Evolutionary conservation across 2,329 filamentous ascomycete species (phyloP).

Genomic region (Bertia moriformis): DNA sequence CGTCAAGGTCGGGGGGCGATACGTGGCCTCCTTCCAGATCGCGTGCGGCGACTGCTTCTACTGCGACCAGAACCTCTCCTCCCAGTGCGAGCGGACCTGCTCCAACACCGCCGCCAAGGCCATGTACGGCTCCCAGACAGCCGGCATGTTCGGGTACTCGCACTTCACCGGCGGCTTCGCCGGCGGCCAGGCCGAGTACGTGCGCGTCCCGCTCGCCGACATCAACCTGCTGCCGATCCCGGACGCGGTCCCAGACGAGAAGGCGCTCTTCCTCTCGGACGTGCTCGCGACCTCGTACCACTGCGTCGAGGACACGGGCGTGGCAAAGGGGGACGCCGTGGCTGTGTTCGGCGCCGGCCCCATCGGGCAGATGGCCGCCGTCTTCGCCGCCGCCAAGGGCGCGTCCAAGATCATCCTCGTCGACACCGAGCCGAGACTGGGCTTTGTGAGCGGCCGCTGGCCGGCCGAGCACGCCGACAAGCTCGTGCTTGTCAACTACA

Average conservation of each 20-base stretch:
- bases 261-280: conserved; percentile 63
- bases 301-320: conserved; percentile 39
- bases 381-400: conserved; percentile 43
- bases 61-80: conserved; percentile 65
- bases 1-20: conserved; percentile 46
- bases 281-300: conserved; percentile 38
- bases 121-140: conserved; percentile 67
- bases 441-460: conserved; percentile 37
- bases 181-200: conserved; percentile 52
- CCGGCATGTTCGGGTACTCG: conserved; percentile 60
- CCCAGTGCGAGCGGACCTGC: conserved; percentile 70
- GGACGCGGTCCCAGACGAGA: conserved; percentile 61
- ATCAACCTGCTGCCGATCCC: conserved; percentile 52
- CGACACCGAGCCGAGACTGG: conserved; percentile 56
- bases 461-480: too few relatives aligned
- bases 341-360: conserved; percentile 52
- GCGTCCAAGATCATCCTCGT: conserved; percentile 47
- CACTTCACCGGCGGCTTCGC: conserved; percentile 79
- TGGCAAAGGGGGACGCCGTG: conserved; percentile 44
- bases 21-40: conserved; percentile 79
- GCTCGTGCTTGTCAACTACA: conserved; percentile 49
- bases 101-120: conserved; percentile 54
- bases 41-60: conserved; percentile 60
- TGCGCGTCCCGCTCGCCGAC: conserved; percentile 53
- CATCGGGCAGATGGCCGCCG: conserved; percentile 53